These are phyloP conservation scores for Cladophialophora immunda DNA, from an alignment of 2,329 filamentous ascomycete species.

Conservation along the genomic window DNA sequence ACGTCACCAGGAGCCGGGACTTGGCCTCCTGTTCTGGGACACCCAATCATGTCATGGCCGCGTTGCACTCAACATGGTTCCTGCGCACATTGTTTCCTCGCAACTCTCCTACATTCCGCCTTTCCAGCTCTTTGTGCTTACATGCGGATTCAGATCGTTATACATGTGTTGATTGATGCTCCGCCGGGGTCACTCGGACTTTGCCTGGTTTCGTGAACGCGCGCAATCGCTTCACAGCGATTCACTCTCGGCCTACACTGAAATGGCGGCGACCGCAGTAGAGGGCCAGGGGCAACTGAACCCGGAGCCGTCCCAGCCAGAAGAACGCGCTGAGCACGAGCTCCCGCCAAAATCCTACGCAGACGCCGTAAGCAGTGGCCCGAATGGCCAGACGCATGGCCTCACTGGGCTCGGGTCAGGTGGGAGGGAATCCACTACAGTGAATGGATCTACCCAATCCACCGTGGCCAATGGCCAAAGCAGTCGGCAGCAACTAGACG, in stretches of 20 bases:
- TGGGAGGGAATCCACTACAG: slow-evolving; percentile 3
- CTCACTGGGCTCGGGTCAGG: not conserved
- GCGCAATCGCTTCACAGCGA: slow-evolving; percentile 30
- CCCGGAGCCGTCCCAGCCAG: slow-evolving; percentile 45
- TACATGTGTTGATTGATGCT: slow-evolving; percentile 29
- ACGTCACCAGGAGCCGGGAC: slow-evolving; percentile 10
- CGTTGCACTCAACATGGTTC: not conserved
- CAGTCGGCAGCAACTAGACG: slow-evolving; percentile 30
- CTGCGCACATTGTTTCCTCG: not conserved
- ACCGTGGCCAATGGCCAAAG: slow-evolving; percentile 35
- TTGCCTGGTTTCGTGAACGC: slow-evolving; percentile 37
- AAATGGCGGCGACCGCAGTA: slow-evolving; percentile 30
- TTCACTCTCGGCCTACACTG: slow-evolving; percentile 30
- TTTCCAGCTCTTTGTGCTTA: slow-evolving; percentile 2
- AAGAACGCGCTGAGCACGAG: slow-evolving; percentile 45
- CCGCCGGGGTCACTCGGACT: slow-evolving; percentile 36
- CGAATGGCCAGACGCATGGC: slow-evolving; percentile 26
- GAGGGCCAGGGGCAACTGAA: slow-evolving; percentile 27
- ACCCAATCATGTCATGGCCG: slow-evolving; percentile 13
- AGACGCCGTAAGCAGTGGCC: slow-evolving; percentile 42
- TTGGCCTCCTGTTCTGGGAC: not conserved
- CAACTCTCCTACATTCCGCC: not conserved
- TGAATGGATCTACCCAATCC: slow-evolving; percentile 16
- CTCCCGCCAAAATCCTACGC: slow-evolving; percentile 52
- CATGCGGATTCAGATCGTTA: slow-evolving; percentile 4